phyloP scores from a whole-genome alignment of 176 grass and related monocot genomes.

The Cymbopogon citratus region DNA sequence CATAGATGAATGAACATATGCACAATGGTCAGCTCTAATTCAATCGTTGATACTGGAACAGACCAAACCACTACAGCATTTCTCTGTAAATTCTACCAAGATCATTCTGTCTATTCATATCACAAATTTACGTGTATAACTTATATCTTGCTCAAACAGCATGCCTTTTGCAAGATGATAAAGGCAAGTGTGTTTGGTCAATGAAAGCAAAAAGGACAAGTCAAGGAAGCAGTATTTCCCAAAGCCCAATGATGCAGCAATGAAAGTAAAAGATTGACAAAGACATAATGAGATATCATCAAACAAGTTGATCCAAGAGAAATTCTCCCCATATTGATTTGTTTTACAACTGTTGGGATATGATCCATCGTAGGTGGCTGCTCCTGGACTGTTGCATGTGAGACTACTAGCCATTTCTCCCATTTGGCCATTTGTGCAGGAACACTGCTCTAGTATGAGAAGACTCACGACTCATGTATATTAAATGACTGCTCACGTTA shows the following conservation, averaged over 20 bases:
- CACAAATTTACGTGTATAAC: neutral
- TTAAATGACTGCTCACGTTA: slow-evolving; percentile 2
- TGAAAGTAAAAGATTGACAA: slow-evolving; percentile 3
- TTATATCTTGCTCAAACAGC: slow-evolving; percentile 4
- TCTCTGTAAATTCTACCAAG: neutral
- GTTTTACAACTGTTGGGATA: neutral
- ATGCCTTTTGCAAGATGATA: neutral
- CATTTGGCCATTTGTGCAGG: neutral
- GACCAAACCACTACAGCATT: neutral
- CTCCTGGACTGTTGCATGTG: neutral
- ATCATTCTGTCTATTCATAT: neutral
- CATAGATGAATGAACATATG: neutral
- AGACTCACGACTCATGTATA: neutral
- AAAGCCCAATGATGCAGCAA: neutral
- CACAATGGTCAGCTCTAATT: neutral
- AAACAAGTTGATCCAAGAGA: neutral
- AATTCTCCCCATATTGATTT: neutral
- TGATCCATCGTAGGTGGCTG: neutral
- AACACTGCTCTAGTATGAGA: neutral
- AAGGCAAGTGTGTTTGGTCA: neutral
- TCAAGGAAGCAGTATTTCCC: slow-evolving; percentile 7
- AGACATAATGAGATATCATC: neutral
- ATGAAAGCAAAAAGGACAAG: neutral
- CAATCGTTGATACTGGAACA: neutral
- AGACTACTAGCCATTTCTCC: neutral